These are phyloP conservation scores for Aspergillus asperescens DNA, from an alignment of 495 filamentous ascomycete genomes.

Conservation along the genomic window DNA sequence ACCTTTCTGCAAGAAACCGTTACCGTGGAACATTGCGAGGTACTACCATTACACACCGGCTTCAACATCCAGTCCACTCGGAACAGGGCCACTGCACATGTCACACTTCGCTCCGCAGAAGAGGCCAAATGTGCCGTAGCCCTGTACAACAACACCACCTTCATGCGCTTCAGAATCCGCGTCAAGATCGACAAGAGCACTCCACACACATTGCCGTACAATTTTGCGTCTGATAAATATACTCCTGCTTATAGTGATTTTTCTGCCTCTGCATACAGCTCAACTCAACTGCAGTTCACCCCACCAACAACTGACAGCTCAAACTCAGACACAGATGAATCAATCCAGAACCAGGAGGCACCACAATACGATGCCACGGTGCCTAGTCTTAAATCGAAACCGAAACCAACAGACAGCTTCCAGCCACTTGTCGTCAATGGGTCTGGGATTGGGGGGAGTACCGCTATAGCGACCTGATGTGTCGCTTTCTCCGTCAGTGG, in stretches of 20 bases:
- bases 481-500: not conserved
- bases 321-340: conserved; percentile 3
- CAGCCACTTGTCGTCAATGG: conserved; percentile 40
- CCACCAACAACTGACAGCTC: not conserved
- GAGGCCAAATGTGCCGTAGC: conserved; percentile 31
- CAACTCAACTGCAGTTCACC: not conserved
- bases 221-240: not conserved
- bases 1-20: conserved; percentile 22
- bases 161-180: conserved; percentile 29
- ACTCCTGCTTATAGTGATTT: not conserved
- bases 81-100: conserved; percentile 25
- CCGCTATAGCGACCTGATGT: conserved; percentile 12
- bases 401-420: conserved; percentile 12
- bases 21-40: conserved; percentile 29
- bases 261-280: not conserved
- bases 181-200: conserved; percentile 25
- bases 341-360: not conserved
- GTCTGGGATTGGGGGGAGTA: conserved; percentile 22
- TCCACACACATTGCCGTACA: conserved; percentile 2
- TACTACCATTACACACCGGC: conserved; percentile 3
- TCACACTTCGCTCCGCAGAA: conserved; percentile 31
- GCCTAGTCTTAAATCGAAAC: not conserved
- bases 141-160: conserved; percentile 29
- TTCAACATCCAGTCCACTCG: conserved; percentile 9
- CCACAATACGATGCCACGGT: not conserved